Conservation (phyloP, 768 basidiomycete genomes). For the Tricholoma flavovirens region DNA sequence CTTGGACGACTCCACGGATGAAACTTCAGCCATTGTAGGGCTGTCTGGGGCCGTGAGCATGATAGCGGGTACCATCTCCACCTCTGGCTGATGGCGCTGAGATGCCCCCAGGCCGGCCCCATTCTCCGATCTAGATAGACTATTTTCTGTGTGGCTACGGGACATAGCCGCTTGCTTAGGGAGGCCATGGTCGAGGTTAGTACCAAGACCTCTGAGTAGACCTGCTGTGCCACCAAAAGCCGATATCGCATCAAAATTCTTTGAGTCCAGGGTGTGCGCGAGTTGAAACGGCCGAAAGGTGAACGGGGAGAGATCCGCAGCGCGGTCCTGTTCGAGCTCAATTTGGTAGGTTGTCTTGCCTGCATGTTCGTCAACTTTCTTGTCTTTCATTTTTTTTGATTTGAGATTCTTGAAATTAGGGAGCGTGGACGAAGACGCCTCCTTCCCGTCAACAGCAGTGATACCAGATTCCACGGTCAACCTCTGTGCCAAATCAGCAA, state of each 20-base stretch:
- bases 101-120: slow-evolving; percentile 21
- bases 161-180: slow-evolving; percentile 16
- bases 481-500: slow-evolving; percentile 29
- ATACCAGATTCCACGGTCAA: slow-evolving; percentile 32
- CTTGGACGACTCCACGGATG: neutral
- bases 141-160: slow-evolving; percentile 12
- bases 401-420: slow-evolving; percentile 16
- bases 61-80: slow-evolving; percentile 25
- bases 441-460: slow-evolving; percentile 29
- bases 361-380: slow-evolving; percentile 20
- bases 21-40: neutral
- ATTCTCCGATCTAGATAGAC: slow-evolving; percentile 1
- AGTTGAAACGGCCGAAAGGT: slow-evolving; percentile 65
- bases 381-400: slow-evolving; percentile 21
- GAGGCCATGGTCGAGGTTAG: slow-evolving; percentile 48
- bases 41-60: slow-evolving; percentile 22
- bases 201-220: slow-evolving; percentile 70
- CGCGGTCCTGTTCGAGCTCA: slow-evolving; percentile 33
- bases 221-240: slow-evolving; percentile 65
- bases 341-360: slow-evolving; percentile 26
- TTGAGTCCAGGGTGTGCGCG: slow-evolving; percentile 87
- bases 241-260: slow-evolving; percentile 61
- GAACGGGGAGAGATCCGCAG: slow-evolving; percentile 65
- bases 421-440: slow-evolving; percentile 6
- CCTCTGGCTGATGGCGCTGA: slow-evolving; percentile 18